Evolutionary conservation across 495 filamentous ascomycete genomes (phyloP).

Genomic region (Penicillium bovifimosum): DNA sequence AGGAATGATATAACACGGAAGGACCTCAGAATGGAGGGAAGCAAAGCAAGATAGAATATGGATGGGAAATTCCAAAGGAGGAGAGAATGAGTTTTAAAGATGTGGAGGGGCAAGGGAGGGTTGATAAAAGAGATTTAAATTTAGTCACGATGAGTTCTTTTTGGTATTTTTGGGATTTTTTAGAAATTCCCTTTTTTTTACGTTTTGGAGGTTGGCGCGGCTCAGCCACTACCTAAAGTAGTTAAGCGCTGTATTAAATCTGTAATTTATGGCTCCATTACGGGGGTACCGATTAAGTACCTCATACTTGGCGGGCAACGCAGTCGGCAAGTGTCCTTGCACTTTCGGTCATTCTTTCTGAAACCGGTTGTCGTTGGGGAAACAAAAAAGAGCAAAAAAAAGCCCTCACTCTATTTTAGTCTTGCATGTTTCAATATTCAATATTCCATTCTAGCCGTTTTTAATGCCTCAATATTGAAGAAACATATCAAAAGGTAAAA

Average conservation of each 20-base stretch:
- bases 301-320: not conserved
- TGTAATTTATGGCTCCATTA: not conserved
- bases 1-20: conserved; percentile 7
- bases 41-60: conserved; percentile 12
- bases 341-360: conserved; percentile 17
- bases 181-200: conserved; percentile 1
- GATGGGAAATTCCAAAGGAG: conserved; percentile 25
- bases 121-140: conserved; percentile 31
- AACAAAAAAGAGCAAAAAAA: conserved; percentile 12
- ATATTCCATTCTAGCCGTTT: not conserved
- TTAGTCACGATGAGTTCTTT: conserved; percentile 26
- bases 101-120: conserved; percentile 17
- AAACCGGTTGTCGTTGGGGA: conserved; percentile 26
- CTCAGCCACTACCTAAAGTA: conserved; percentile 6
- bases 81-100: conserved; percentile 27
- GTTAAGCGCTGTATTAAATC: conserved; percentile 15
- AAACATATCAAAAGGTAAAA: not conserved
- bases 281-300: not conserved
- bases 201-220: conserved; percentile 9
- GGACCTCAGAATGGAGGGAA: not conserved
- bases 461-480: conserved; percentile 7
- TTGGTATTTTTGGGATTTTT: not conserved
- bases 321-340: conserved; percentile 10
- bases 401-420: conserved; percentile 14
- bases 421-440: not conserved